phyloP scores from a whole-genome alignment of 495 filamentous ascomycete species.

The Pyronema omphalodes region DNA sequence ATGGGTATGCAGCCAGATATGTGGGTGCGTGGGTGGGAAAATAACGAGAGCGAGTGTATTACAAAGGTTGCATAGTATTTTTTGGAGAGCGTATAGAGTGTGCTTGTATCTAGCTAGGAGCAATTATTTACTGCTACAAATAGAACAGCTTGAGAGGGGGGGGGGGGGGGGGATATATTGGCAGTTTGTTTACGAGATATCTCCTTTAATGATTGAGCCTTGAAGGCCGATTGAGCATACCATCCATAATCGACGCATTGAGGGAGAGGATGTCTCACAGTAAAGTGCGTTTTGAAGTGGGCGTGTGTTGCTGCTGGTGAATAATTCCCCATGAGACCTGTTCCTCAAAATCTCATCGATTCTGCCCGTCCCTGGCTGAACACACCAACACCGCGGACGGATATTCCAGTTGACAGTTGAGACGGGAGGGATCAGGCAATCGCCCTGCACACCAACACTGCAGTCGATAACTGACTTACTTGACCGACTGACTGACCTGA shows the following conservation, averaged over 20 bases:
- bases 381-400: neutral
- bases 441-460: constrained; percentile 2
- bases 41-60: too few species aligned
- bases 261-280: too few species aligned
- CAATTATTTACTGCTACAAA: neutral
- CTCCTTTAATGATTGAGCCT: too few species aligned
- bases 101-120: too few species aligned
- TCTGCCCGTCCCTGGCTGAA: neutral
- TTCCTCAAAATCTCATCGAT: neutral
- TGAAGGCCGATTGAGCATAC: too few species aligned
- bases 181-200: too few species aligned
- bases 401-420: neutral
- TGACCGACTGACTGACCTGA: neutral
- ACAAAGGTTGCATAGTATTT: too few species aligned
- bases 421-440: neutral
- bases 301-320: too few species aligned
- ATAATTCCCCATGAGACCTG: neutral
- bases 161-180: neutral
- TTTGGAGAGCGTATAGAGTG: too few species aligned
- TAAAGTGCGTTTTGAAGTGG: too few species aligned
- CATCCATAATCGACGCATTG: too few species aligned
- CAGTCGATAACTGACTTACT: constrained; percentile 5
- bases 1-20: neutral
- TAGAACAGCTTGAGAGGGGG: neutral
- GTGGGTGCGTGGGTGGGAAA: neutral